Percentiles rank a stretch among this genome's conserved stretches.
Conservation (phyloP, 2,329 filamentous ascomycete species). For the Ceratocystis albifundus region DNA sequence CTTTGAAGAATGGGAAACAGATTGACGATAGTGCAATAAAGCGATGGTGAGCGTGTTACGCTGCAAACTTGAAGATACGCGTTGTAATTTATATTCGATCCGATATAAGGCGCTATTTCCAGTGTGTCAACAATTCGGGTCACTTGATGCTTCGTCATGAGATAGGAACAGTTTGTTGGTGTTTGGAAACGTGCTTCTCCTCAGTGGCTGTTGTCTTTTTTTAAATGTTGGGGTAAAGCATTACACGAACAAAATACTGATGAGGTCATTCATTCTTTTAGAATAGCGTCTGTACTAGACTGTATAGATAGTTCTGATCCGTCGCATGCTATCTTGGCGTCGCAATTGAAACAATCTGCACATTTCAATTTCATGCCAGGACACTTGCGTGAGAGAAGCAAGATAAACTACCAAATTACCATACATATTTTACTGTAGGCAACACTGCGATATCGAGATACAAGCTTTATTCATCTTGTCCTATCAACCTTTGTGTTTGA, state of each 20-base stretch:
- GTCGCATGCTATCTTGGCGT: background rate
- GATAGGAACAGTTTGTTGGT: conserved; percentile 8
- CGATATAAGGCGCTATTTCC: background rate
- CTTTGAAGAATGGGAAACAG: conserved; percentile 1
- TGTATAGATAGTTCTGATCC: background rate
- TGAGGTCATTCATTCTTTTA: conserved; percentile 2
- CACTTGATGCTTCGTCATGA: conserved; percentile 11
- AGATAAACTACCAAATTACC: no score
- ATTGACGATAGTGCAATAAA: background rate
- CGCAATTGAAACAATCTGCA: background rate
- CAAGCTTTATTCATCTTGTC: no score
- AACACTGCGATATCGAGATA: no score
- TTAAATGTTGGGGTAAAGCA: conserved; percentile 15
- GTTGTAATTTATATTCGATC: background rate
- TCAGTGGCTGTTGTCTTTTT: conserved; percentile 3
- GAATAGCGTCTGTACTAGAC: background rate
- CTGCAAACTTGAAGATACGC: background rate
- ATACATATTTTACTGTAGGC: no score
- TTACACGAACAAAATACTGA: conserved; percentile 9
- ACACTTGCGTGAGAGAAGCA: no score
- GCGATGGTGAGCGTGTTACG: background rate
- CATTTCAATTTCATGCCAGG: no score
- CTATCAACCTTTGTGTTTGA: background rate
- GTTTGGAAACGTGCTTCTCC: conserved; percentile 14
- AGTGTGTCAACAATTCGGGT: background rate